phyloP scores from a whole-genome alignment of 441 rosid species.

The Bocquillonia castaneifolia region DNA sequence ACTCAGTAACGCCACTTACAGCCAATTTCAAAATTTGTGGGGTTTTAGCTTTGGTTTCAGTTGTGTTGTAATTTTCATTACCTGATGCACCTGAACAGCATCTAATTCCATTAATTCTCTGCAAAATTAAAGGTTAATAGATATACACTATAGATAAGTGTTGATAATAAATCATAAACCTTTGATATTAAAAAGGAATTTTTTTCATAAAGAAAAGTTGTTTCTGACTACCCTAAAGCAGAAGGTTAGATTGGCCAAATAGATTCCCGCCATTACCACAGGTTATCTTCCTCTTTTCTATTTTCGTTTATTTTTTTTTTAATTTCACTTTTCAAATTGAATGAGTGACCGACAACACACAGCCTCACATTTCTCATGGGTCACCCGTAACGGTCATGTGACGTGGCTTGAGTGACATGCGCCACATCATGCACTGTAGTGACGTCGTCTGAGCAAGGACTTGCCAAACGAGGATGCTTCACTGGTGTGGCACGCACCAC shows the following conservation, averaged over 20 bases:
- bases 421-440: too few species aligned
- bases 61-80: constrained; percentile 4
- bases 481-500: too few species aligned
- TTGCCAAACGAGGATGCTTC: too few species aligned
- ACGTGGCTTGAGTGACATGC: too few species aligned
- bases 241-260: constrained; percentile 20
- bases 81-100: constrained; percentile 42
- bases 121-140: constrained; percentile 2
- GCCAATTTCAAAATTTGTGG: constrained; percentile 56
- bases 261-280: constrained; percentile 38
- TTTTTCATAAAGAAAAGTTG: not conserved
- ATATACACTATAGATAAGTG: not conserved
- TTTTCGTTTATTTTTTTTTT: too few species aligned
- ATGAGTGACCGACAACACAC: too few species aligned
- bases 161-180: not conserved
- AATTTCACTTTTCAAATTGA: too few species aligned
- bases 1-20: constrained; percentile 68
- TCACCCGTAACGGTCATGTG: too few species aligned
- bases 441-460: too few species aligned
- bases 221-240: constrained; percentile 7
- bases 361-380: too few species aligned
- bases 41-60: constrained; percentile 25
- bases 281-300: too few species aligned
- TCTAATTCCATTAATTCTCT: constrained; percentile 32
- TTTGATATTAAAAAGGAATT: not conserved